Evolutionary conservation across 139 green algal species (phyloP).

Genomic region (Pseudopediastrum boryanum): DNA sequence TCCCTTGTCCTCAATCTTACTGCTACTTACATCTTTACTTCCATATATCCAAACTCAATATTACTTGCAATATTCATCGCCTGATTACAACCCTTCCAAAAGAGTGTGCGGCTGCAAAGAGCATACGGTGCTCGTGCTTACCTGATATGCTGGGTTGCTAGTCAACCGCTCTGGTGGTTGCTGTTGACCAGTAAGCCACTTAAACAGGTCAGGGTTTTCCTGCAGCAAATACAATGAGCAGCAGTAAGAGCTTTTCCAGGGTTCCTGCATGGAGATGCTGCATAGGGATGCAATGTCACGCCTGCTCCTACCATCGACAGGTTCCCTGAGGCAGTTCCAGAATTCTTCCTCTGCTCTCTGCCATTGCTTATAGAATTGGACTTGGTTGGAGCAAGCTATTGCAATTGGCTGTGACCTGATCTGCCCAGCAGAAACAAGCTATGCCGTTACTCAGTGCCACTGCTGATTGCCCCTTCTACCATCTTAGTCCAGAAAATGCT

Average conservation of each 20-base stretch:
- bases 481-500: too few relatives aligned
- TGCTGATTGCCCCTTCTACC: neutral
- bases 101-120: neutral
- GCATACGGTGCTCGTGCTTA: neutral
- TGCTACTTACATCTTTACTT: neutral
- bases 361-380: neutral
- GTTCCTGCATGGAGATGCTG: neutral
- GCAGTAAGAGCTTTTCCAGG: neutral
- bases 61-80: neutral
- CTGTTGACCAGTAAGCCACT: slow-evolving; percentile 80
- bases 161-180: slow-evolving; percentile 51
- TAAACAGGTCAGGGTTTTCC: slow-evolving; percentile 89
- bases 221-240: slow-evolving; percentile 18
- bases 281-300: neutral
- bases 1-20: neutral
- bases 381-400: neutral
- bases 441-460: neutral
- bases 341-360: too few relatives aligned
- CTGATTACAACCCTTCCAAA: neutral
- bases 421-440: neutral
- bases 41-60: neutral
- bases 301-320: neutral
- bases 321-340: neutral
- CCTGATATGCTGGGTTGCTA: slow-evolving; percentile 64
- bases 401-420: neutral